Base-by-base conservation (phyloP, 495 filamentous ascomycete genomes). In the Hypoxylon perforatum region DNA sequence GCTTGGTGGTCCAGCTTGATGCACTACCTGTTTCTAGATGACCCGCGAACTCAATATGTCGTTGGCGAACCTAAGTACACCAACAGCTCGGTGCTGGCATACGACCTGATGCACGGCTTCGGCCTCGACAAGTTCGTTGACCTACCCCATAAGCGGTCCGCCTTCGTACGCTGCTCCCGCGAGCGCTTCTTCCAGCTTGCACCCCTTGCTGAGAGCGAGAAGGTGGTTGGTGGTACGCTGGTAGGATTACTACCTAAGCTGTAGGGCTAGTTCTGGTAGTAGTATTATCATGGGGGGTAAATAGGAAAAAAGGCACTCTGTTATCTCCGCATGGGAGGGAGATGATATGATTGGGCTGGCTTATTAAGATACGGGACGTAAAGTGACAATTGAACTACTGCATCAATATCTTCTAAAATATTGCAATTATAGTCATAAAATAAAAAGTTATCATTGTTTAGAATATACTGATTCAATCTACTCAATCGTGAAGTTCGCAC, bases 1-100 rank as follows among this genome's bases (percentile, higher is more conserved):
- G 87, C 86, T 12, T 91, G 88, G 88, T 90, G 86, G 80, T 86
- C 85, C 14, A 85, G 82, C 67, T 76, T 86, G 72, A 90, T 91
- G 76, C 88, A 91, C 71, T 91, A 88, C 70, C 79, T 86, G 60
- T 91, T 88, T 76, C 78, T 91, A 38, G 88, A 91, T 73, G 88
- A 91, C 61, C 85, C 87, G 62, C 84, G 88, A 25, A 91, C 88
- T 3, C 76, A 71, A 58, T 73, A 78, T 53, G 84, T 88, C 1
- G 87, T 91, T 1, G 88, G 88, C 25, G 88, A 91, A 80, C 88
- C 88, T 49, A 85, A 85, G 70, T 84, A 82, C 28, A 87, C 83
- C 9, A 85, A 84, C 57, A 76, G 73, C 22, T 86, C 81, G 4
- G 86, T 91, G 15, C 78, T 91, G 42, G 84, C 84, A 41, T 90